Evolutionary conservation across 225 moss, liverwort and hornwort species (phyloP).

Genomic region (Thuidium tamariscinum): DNA sequence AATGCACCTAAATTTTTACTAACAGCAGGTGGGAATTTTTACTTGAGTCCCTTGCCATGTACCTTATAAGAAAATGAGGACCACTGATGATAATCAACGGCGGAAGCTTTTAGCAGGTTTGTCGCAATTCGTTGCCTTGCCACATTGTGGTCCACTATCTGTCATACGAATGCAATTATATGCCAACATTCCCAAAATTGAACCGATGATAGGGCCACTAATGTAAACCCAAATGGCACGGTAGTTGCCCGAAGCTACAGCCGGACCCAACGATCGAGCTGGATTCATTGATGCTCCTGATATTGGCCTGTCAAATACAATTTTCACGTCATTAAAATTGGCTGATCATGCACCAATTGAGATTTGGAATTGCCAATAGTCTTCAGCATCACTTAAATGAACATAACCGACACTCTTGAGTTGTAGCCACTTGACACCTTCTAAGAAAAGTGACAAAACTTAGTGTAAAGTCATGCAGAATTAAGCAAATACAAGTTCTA

Average conservation of each 20-base stretch:
- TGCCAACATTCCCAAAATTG: conserved; percentile 44
- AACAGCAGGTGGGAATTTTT: too few species aligned
- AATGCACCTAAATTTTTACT: not conserved
- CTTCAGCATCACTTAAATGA: not conserved
- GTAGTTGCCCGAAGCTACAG: conserved; percentile 38
- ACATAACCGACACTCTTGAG: not conserved
- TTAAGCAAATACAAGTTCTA: not conserved
- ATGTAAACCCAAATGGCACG: conserved; percentile 61
- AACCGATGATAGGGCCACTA: conserved; percentile 38
- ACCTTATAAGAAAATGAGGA: not conserved
- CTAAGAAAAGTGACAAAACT: not conserved
- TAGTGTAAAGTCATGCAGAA: too few species aligned
- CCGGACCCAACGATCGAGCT: conserved; percentile 69
- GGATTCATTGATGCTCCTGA: conserved; percentile 95
- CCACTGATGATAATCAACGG: not conserved
- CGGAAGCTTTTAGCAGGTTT: conserved; percentile 20
- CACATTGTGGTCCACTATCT: not conserved
- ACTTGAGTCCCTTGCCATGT: not conserved
- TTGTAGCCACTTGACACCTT: not conserved
- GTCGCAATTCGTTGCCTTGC: not conserved
- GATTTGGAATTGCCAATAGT: not conserved
- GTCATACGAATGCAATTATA: conserved; percentile 47
- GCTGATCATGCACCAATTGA: not conserved
- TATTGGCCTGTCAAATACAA: conserved; percentile 46
- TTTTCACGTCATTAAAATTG: not conserved